phyloP scores from a whole-genome alignment of 202 grass and related monocot genomes.

The Tripidium arundinaceum region DNA sequence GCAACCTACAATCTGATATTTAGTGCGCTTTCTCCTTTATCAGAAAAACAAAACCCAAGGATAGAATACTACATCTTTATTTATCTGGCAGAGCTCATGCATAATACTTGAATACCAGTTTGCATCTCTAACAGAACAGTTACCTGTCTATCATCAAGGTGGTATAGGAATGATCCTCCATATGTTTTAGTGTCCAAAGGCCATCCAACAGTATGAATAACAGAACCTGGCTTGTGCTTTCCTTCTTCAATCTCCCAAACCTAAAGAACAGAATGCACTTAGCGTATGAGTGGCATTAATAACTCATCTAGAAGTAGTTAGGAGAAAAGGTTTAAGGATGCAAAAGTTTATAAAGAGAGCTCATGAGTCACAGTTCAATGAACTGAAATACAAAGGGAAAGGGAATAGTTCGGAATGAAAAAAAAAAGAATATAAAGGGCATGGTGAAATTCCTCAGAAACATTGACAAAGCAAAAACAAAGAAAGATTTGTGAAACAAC shows the following conservation, averaged over 20 bases:
- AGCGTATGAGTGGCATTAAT: not conserved
- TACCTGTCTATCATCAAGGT: conserved; percentile 87
- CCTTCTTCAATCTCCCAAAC: conserved; percentile 92
- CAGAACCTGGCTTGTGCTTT: conserved; percentile 74
- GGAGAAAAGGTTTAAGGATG: not conserved
- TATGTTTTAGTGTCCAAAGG: conserved; percentile 88
- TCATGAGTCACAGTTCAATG: not conserved
- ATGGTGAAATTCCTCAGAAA: not conserved
- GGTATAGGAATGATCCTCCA: conserved; percentile 85
- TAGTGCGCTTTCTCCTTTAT: not conserved
- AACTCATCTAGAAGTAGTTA: not conserved
- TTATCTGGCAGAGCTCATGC: not conserved
- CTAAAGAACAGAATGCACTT: conserved; percentile 38
- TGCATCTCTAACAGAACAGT: conserved; percentile 9
- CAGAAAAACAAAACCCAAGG: not conserved
- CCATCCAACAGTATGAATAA: conserved; percentile 92
- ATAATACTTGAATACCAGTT: not conserved
- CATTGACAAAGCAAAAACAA: not conserved
- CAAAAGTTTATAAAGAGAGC: not conserved
- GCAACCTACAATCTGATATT: not conserved
- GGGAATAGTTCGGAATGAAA: not conserved
- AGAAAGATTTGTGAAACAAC: not conserved
- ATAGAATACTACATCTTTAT: not conserved
- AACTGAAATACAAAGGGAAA: not conserved
- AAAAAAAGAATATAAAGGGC: not conserved